Conservation (phyloP, 2,329 filamentous ascomycete species). For the Aspergillus intermedius region DNA sequence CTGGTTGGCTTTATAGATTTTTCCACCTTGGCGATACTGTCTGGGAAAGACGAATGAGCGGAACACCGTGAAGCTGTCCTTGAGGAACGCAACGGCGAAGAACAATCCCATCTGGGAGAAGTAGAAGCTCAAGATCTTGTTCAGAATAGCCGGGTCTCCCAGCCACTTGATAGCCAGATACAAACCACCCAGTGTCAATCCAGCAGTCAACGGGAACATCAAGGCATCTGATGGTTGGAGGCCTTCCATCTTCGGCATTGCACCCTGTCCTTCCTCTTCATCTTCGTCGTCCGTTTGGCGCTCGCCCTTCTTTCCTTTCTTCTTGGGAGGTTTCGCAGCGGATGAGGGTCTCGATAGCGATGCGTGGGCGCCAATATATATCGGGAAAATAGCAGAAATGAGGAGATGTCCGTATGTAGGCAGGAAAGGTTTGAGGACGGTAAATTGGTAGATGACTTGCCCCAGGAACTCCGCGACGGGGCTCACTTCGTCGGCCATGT, state of each 20-base stretch:
- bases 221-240: conserved; percentile 73
- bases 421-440: conserved; percentile 39
- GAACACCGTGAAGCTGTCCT: conserved; percentile 61
- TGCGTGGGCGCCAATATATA: conserved; percentile 79
- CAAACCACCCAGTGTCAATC: conserved; percentile 62
- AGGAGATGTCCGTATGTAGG: conserved; percentile 57
- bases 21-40: conserved; percentile 53
- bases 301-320: conserved; percentile 33
- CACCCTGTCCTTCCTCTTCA: conserved; percentile 48
- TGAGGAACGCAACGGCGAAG: conserved; percentile 65
- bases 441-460: conserved; percentile 40
- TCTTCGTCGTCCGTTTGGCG: conserved; percentile 32
- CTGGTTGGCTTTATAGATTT: conserved; percentile 42
- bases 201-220: conserved; percentile 74
- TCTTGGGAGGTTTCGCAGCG: conserved; percentile 57
- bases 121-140: conserved; percentile 75
- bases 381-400: conserved; percentile 68
- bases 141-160: conserved; percentile 71
- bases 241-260: conserved; percentile 57
- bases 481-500: conserved; percentile 28
- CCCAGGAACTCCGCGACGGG: conserved; percentile 35
- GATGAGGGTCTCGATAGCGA: conserved; percentile 77
- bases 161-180: conserved; percentile 90
- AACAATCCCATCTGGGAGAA: conserved; percentile 75
- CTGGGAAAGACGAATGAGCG: conserved; percentile 66